Percentiles rank a stretch among this genome's conserved stretches.
Evolutionary conservation across 352 stramenopile genomes (phyloP).

Genomic region (Pythium aquatile): DNA sequence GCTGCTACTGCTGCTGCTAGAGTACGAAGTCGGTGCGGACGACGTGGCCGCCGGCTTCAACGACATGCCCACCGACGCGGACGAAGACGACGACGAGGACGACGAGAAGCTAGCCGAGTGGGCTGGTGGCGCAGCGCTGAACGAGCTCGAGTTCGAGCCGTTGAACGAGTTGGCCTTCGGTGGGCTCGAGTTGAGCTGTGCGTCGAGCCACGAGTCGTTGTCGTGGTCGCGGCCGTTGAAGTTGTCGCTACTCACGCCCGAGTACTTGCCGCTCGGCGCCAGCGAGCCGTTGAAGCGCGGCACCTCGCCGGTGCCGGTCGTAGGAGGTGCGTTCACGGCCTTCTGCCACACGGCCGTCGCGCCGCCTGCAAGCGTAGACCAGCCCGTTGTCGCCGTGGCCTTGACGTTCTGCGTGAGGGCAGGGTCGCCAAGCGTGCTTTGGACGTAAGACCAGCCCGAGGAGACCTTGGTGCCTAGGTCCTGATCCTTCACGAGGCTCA

Average conservation of each 20-base stretch:
- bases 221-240: conserved; percentile 41
- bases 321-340: conserved; percentile 14
- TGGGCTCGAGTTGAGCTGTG: conserved; percentile 36
- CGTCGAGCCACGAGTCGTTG: conserved; percentile 71
- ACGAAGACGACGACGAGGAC: conserved; percentile 28
- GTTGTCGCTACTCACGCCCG: conserved; percentile 42
- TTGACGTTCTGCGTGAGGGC: conserved; percentile 74
- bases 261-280: conserved; percentile 59
- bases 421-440: conserved; percentile 70
- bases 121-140: conserved; percentile 19
- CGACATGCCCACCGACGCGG: conserved; percentile 10
- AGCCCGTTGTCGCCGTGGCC: conserved; percentile 71
- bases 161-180: conserved; percentile 39
- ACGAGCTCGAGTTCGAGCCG: conserved; percentile 14
- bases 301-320: conserved; percentile 34
- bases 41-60: conserved; percentile 19
- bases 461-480: conserved; percentile 77
- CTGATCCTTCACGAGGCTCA: conserved; percentile 72
- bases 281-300: conserved; percentile 60
- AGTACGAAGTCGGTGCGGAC: conserved; percentile 32
- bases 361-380: conserved; percentile 67
- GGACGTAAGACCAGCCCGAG: conserved; percentile 73
- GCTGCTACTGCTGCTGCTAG: conserved; percentile 12
- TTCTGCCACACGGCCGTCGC: conserved; percentile 65
- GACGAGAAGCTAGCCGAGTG: conserved; percentile 44